Conservation (phyloP, 2,329 filamentous ascomycete genomes). For the Aspergillus ochraceus region DNA sequence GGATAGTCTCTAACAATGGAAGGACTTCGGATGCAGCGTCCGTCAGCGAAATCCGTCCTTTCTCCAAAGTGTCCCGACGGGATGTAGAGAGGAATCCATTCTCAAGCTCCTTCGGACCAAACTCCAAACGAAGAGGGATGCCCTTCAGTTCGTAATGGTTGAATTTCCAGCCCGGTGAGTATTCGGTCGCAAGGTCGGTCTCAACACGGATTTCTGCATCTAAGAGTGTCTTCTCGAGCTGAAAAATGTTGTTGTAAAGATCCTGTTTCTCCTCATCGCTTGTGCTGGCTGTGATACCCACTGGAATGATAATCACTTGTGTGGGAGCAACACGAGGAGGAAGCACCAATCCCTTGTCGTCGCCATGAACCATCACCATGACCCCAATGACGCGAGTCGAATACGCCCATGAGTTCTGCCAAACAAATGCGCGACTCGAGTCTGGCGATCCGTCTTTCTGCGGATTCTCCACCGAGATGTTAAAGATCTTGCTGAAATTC, state of each 20-base stretch:
- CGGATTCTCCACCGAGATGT: constrained; percentile 96
- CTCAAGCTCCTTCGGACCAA: constrained; percentile 89
- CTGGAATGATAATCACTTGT: constrained; percentile 85
- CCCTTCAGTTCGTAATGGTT: constrained; percentile 98
- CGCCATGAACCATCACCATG: constrained; percentile 97
- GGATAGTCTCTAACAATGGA: constrained; percentile 83
- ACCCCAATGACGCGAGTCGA: constrained; percentile 96
- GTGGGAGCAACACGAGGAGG: constrained; percentile 85
- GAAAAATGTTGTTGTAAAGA: too few relatives aligned
- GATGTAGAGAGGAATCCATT: constrained; percentile 81
- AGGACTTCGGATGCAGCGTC: constrained; percentile 74
- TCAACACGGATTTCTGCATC: constrained; percentile 71
- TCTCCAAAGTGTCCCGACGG: constrained; percentile 73
- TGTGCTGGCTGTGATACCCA: constrained; percentile 61
- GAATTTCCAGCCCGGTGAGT: constrained; percentile 96
- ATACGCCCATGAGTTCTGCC: constrained; percentile 99
- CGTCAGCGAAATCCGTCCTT: constrained; percentile 75
- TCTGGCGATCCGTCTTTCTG: constrained; percentile 59
- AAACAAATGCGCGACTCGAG: constrained; percentile 73
- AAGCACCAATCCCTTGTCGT: constrained; percentile 91
- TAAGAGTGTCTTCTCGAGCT: too few relatives aligned
- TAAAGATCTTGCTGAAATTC: constrained; percentile 99
- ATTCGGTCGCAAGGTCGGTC: constrained; percentile 79
- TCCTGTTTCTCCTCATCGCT: too few relatives aligned
- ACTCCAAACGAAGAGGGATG: constrained; percentile 89